These are phyloP conservation scores for Coniosporium tulheliwenetii DNA, from an alignment of 2,329 filamentous ascomycete genomes.

Conservation along the genomic window DNA sequence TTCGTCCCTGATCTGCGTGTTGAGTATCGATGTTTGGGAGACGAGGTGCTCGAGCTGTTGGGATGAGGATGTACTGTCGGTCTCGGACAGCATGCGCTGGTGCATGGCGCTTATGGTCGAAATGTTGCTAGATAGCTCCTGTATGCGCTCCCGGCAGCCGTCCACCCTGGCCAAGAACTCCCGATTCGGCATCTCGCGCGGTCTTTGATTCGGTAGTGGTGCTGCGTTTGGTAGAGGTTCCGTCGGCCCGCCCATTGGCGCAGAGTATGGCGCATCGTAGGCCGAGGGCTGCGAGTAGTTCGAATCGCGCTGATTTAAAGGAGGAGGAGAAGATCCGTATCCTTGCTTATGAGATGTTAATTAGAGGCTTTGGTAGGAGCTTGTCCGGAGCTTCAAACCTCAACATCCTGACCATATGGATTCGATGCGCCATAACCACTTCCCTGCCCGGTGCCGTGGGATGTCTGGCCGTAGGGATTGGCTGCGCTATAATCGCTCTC, in stretches of 20 bases:
- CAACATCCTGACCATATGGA: conserved; percentile 16
- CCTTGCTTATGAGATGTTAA: too few relatives aligned
- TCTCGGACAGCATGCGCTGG: conserved; percentile 53
- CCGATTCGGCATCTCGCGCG: conserved; percentile 39
- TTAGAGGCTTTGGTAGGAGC: too few relatives aligned
- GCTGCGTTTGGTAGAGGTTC: too few relatives aligned
- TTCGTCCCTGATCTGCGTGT: conserved; percentile 62
- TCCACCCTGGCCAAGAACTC: conserved; percentile 56
- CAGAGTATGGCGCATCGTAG: too few relatives aligned
- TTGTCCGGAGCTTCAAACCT: conserved; percentile 9
- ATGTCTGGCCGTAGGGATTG: too few relatives aligned
- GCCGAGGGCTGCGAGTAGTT: conserved; percentile 22
- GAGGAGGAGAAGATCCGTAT: conserved; percentile 4
- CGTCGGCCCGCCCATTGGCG: too few relatives aligned
- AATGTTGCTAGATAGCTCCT: conserved; percentile 49
- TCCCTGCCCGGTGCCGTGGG: too few relatives aligned
- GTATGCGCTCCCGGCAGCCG: conserved; percentile 52
- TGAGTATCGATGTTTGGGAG: conserved; percentile 54
- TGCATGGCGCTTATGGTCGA: conserved; percentile 53
- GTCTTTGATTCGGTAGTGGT: conserved; percentile 21
- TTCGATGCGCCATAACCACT: conserved; percentile 12
- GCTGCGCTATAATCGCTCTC: not conserved
- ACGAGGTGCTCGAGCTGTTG: conserved; percentile 50
- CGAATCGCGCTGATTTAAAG: conserved; percentile 17
- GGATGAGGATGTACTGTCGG: conserved; percentile 34